Evolutionary conservation across 805 yeast species (phyloP).

Genomic region (Hanseniaspora guilliermondii): DNA sequence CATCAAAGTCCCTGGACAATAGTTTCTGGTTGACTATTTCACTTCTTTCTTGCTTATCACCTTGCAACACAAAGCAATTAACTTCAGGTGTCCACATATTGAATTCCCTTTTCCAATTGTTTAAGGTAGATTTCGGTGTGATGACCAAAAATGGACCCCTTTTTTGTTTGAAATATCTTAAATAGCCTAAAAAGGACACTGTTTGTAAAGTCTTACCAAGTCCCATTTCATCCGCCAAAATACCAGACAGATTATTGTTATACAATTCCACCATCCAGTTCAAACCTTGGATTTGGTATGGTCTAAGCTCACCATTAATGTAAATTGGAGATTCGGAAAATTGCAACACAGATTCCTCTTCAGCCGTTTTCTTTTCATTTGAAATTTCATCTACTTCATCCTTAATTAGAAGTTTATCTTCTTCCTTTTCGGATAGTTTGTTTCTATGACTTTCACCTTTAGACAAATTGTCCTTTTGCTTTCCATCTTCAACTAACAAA

Average conservation of each 20-base stretch:
- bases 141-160: conserved; percentile 66
- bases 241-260: conserved; percentile 59
- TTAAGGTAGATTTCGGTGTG: conserved; percentile 70
- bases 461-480: conserved; percentile 18
- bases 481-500: conserved; percentile 21
- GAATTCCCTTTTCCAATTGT: conserved; percentile 71
- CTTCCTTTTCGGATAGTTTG: conserved; percentile 60
- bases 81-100: conserved; percentile 72
- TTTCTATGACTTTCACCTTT: conserved; percentile 16
- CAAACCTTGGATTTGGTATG: conserved; percentile 68
- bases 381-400: conserved; percentile 35
- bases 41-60: conserved; percentile 57
- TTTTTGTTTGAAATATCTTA: conserved; percentile 46
- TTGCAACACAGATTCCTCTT: conserved; percentile 18
- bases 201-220: conserved; percentile 73
- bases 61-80: conserved; percentile 55
- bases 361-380: conserved; percentile 17
- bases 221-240: conserved; percentile 80
- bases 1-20: conserved; percentile 55
- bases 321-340: conserved; percentile 78
- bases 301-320: conserved; percentile 50
- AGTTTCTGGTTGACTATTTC: conserved; percentile 40
- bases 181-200: conserved; percentile 60
- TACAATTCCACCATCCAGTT: conserved; percentile 65
- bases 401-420: conserved; percentile 60